phyloP scores from a whole-genome alignment of 129 eudicot genomes.

The Pseudognaphalium luteoalbum region DNA sequence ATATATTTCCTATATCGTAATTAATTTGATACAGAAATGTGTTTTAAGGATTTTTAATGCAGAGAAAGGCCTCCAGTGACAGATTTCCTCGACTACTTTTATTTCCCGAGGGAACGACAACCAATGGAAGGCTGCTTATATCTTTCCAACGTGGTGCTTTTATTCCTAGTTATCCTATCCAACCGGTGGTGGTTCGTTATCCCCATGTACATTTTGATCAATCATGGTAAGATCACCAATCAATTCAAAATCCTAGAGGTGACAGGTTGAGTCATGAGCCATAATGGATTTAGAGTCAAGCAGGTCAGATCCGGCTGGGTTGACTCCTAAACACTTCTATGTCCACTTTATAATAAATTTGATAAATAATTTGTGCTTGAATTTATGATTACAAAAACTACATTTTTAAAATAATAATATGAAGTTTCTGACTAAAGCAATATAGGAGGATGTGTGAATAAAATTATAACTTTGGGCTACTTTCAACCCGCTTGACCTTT shows the following conservation, averaged over 20 bases:
- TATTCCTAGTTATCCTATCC: conserved; percentile 86
- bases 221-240: conserved; percentile 65
- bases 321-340: background rate
- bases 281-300: background rate
- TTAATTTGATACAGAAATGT: conserved; percentile 95
- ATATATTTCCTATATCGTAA: conserved; percentile 34
- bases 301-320: background rate
- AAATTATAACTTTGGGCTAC: background rate
- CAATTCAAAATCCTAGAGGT: background rate
- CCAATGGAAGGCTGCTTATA: conserved; percentile 77
- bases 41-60: conserved; percentile 77
- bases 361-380: background rate
- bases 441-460: background rate
- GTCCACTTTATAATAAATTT: too few species aligned
- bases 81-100: conserved; percentile 92
- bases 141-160: conserved; percentile 97
- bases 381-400: background rate
- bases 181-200: conserved; percentile 91
- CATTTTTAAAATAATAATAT: too few species aligned
- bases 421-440: background rate
- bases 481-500: background rate
- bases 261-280: background rate
- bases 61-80: conserved; percentile 93
- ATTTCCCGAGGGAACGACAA: conserved; percentile 99
- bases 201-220: conserved; percentile 98